A percentile compares a stretch with the other conserved stretches of the same genome.
These are phyloP conservation scores for Eucalyptus rudis DNA, from an alignment of 345 rosid species.

Conservation along the genomic window DNA sequence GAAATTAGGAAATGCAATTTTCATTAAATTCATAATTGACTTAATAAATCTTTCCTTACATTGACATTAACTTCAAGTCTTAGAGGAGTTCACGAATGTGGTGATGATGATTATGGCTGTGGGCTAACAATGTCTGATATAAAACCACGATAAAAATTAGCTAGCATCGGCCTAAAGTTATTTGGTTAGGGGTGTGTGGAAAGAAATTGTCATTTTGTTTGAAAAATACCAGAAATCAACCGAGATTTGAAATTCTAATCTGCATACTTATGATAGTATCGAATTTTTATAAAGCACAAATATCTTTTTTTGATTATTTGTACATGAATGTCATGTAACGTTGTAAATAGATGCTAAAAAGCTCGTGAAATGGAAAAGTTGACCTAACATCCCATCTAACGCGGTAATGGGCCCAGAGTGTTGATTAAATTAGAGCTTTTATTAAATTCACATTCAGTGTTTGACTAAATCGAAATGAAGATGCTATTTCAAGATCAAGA, in stretches of 20 bases:
- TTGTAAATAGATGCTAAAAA: neutral
- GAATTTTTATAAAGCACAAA: neutral
- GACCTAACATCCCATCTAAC: neutral
- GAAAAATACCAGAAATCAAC: neutral
- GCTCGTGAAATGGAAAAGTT: neutral
- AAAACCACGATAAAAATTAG: neutral
- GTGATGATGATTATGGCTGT: neutral
- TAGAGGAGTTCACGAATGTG: neutral
- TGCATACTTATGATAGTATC: neutral
- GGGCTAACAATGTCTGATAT: neutral
- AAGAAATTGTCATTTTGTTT: neutral
- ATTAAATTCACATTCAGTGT: neutral
- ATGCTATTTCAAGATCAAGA: neutral
- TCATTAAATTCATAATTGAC: neutral
- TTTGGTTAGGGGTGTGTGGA: neutral
- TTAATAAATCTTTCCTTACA: neutral
- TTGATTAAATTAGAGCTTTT: neutral
- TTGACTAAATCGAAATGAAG: neutral
- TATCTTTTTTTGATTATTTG: neutral
- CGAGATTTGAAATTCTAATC: neutral
- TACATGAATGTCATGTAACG: neutral
- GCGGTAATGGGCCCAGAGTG: neutral
- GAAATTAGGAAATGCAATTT: neutral
- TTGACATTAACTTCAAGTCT: neutral
- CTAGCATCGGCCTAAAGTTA: neutral